A percentile compares a stretch with the other conserved stretches of the same genome.
Evolutionary conservation across 148 eudicot genomes (phyloP).

Genomic region (Silene latifolia): DNA sequence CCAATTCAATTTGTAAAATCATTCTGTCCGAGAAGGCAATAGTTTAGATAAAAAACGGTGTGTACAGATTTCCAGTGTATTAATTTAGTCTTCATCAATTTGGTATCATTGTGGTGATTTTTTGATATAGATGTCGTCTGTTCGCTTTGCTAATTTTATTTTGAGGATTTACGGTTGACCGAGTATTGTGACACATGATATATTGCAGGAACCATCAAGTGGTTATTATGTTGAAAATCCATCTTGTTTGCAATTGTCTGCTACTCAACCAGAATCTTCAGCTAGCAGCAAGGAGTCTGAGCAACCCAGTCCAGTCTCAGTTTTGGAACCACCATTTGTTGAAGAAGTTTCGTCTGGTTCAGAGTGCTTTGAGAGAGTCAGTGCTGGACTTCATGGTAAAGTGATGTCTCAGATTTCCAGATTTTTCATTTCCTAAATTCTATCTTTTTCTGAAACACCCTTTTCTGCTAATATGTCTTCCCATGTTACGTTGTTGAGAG

Average conservation of each 20-base stretch:
- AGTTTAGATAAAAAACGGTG: not conserved
- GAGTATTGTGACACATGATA: constrained; percentile 8
- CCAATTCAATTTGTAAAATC: not conserved
- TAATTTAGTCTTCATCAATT: not conserved
- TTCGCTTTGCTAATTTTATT: constrained; percentile 3
- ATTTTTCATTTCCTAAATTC: not conserved
- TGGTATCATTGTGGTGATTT: not conserved
- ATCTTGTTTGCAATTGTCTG: constrained; percentile 30
- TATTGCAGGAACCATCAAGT: constrained; percentile 38
- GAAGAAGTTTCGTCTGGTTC: constrained; percentile 78
- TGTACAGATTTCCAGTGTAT: not conserved
- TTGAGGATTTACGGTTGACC: constrained; percentile 4
- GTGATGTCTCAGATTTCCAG: constrained; percentile 1
- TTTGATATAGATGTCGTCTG: not conserved
- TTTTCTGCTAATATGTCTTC: not conserved
- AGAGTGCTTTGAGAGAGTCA: constrained; percentile 80
- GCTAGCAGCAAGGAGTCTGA: constrained; percentile 70
- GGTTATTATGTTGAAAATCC: constrained; percentile 31
- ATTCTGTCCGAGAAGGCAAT: not conserved
- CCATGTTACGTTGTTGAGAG: not conserved
- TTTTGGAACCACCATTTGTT: constrained; percentile 53
- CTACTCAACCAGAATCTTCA: constrained; percentile 53
- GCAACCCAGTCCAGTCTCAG: constrained; percentile 79
- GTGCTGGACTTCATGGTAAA: constrained; percentile 79
- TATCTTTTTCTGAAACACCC: not conserved